Conservation (phyloP, 2,329 filamentous ascomycete genomes). For the Niveomyces coronatus region DNA sequence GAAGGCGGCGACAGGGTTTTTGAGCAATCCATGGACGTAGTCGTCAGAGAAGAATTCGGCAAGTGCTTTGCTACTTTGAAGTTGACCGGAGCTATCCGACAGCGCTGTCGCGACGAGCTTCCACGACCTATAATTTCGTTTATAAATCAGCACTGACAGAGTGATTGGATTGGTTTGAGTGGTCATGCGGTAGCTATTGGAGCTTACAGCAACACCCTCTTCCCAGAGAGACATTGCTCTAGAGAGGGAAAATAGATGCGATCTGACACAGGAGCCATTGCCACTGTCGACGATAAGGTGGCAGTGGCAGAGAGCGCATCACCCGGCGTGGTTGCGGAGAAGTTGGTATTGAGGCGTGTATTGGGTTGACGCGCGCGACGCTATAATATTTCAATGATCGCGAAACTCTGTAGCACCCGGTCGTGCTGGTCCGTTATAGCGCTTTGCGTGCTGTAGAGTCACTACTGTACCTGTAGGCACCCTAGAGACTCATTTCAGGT, state of each 20-base stretch:
- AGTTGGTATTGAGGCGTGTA: slow-evolving; percentile 13
- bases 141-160: no score
- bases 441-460: no score
- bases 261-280: slow-evolving; percentile 63
- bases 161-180: slow-evolving; percentile 5
- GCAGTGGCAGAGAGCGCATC: slow-evolving; percentile 29
- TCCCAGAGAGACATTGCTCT: slow-evolving; percentile 73
- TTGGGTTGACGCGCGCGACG: slow-evolving; percentile 25
- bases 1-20: slow-evolving; percentile 59
- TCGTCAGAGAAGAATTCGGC: slow-evolving; percentile 61
- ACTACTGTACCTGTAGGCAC: no score
- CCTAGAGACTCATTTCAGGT: slow-evolving; percentile 3
- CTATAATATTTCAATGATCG: no score
- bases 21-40: slow-evolving; percentile 58
- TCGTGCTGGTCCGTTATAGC: no score
- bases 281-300: slow-evolving; percentile 39
- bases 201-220: slow-evolving; percentile 68
- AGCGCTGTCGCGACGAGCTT: slow-evolving; percentile 47
- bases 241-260: slow-evolving; percentile 72
- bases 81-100: slow-evolving; percentile 45
- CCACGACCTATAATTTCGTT: slow-evolving; percentile 50
- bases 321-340: no score
- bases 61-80: slow-evolving; percentile 44
- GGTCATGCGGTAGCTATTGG: slow-evolving; percentile 7
- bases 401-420: no score